Evolutionary conservation across 352 stramenopile species (phyloP).

Genomic region (Globisporangium cylindrosporum): DNA sequence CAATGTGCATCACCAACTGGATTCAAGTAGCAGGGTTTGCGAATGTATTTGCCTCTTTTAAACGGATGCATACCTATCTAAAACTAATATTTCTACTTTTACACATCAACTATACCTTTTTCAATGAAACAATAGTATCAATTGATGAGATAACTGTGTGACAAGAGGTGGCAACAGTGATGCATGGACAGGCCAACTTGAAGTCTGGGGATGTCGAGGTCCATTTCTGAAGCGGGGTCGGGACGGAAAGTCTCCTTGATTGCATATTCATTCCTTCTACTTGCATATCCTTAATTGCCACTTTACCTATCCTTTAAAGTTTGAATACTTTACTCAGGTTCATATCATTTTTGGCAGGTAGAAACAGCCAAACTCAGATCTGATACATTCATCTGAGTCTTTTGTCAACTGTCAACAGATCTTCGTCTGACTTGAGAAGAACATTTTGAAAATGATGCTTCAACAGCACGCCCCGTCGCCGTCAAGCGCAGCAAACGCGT

Average conservation of each 20-base stretch:
- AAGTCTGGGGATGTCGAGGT: slow-evolving; percentile 2
- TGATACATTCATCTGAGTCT: background rate
- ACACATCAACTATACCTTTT: background rate
- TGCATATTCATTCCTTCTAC: background rate
- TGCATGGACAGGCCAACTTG: slow-evolving; percentile 11
- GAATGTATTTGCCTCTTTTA: background rate
- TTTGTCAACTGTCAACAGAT: background rate
- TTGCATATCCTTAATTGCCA: background rate
- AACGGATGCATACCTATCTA: background rate
- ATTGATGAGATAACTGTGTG: background rate
- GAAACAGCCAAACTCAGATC: background rate
- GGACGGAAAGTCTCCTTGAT: background rate
- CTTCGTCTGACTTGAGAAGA: background rate
- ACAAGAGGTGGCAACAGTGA: background rate
- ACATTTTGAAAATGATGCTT: background rate
- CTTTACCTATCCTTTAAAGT: background rate
- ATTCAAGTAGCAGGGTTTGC: background rate
- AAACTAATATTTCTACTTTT: background rate
- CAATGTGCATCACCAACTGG: background rate
- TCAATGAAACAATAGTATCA: background rate
- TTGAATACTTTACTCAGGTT: background rate
- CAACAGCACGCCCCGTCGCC: background rate
- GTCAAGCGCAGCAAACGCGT: background rate
- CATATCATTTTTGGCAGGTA: background rate
- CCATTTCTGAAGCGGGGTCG: slow-evolving; percentile 1